Evolutionary conservation across 2,329 filamentous ascomycete species (phyloP), one percentile per base, ranked within the genome.

Genomic region (Fusarium beomiforme): DNA sequence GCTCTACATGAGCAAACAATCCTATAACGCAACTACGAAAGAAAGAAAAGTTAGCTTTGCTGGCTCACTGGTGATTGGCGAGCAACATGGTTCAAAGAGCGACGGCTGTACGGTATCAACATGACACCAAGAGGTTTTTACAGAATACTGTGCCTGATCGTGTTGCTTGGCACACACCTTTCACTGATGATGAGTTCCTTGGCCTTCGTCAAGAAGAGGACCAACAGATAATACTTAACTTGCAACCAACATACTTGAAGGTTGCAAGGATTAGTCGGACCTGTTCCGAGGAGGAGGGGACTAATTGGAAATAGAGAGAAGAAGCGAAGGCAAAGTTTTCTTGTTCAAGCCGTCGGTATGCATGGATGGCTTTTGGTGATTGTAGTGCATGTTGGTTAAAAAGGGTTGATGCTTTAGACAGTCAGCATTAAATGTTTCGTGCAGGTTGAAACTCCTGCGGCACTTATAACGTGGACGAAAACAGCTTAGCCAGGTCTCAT

Each of bases 191-290:
- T 26, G 17, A 26, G 37, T 31, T 59, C 5, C 31, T 43, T 59
- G 49, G 39, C 19, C 36, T 19, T n/a, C 31, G 21, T 33, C 21
- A 29, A 39, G 21, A 59, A 31, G 13, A 41, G 57, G 49, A 54
- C 67, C 57, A 71, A 66, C 60, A 59, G 17, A 23, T 29, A 42
- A 34, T 37, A 56, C 54, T 60, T 21, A 71, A 63, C n/a, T n/a
- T n/a, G n/a, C 59, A 67, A 49, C 49, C 46, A 67, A 69, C 67
- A 26, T 53, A 41, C 43, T 50, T 54, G 54, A 59, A 46, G 23
- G 54, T 44, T 37, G 47, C 58, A 49, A 39, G 68, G 58, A 59
- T 53, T 54, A 63, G 29, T 75, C 70, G 70, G 72, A 63, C 43
- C 56, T 51, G 63, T 34, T 49, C 54, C 57, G 54, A 65, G 34